Evolutionary conservation across 768 basidiomycete species (phyloP).

Genomic region (Lyophyllum semitale): DNA sequence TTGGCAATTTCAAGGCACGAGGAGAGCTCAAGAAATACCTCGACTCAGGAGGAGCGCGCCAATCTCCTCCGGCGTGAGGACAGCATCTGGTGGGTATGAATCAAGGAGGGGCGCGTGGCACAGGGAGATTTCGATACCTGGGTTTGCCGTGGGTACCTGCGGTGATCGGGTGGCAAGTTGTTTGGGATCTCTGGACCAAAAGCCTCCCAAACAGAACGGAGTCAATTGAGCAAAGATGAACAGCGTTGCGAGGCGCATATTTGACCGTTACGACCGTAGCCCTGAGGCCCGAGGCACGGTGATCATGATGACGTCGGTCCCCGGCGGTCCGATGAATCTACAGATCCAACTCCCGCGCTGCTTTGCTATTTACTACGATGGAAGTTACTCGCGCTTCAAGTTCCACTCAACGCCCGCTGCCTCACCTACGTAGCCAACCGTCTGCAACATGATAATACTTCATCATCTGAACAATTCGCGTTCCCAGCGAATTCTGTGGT

Average conservation of each 20-base stretch:
- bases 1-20: background rate
- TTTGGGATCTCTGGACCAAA: background rate
- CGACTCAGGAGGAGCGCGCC: conserved; percentile 8
- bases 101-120: background rate
- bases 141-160: background rate
- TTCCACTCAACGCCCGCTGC: background rate
- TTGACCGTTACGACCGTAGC: too few relatives aligned
- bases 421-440: background rate
- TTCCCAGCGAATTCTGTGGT: conserved; percentile 52
- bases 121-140: conserved; percentile 5
- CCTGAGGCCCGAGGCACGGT: too few relatives aligned
- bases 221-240: background rate
- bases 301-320: too few relatives aligned
- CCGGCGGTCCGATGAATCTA: too few relatives aligned
- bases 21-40: conserved; percentile 5
- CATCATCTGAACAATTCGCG: conserved; percentile 51
- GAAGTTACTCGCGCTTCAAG: too few relatives aligned
- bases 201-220: background rate
- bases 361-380: too few relatives aligned
- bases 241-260: background rate
- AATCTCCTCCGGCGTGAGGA: conserved; percentile 15
- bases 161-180: background rate
- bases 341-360: too few relatives aligned
- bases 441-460: conserved; percentile 24
- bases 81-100: conserved; percentile 4